phyloP scores from a whole-genome alignment of 345 rosid species.

The Anacardium occidentale region DNA sequence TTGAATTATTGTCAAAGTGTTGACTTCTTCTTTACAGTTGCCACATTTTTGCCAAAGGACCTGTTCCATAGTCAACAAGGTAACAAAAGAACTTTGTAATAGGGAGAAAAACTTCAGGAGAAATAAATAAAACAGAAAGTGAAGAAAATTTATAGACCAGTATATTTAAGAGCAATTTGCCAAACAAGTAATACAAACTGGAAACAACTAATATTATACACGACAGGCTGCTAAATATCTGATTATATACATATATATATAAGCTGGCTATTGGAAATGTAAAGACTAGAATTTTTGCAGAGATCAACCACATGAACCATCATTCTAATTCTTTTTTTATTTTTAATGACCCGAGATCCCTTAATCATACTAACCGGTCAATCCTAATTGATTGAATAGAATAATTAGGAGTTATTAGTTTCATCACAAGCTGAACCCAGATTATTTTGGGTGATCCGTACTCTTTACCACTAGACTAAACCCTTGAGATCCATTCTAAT shows the following conservation, averaged over 20 bases:
- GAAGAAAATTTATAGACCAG: neutral
- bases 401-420: too few species aligned
- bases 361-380: too few species aligned
- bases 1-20: conserved; percentile 17
- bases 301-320: too few species aligned
- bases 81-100: neutral
- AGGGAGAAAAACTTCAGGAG: neutral
- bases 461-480: too few species aligned
- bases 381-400: too few species aligned
- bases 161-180: neutral
- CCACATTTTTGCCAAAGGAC: conserved; percentile 14
- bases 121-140: neutral
- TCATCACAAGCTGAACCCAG: too few species aligned
- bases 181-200: neutral
- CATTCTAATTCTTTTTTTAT: too few species aligned
- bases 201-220: neutral
- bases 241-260: neutral
- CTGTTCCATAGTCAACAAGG: neutral
- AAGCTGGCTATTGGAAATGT: too few species aligned
- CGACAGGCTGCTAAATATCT: neutral
- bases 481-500: too few species aligned
- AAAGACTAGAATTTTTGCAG: too few species aligned
- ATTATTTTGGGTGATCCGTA: too few species aligned
- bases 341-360: too few species aligned
- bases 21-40: conserved; percentile 1